These are phyloP conservation scores for Phytopythium helicoides DNA, from an alignment of 352 stramenopile genomes.

Conservation along the genomic window DNA sequence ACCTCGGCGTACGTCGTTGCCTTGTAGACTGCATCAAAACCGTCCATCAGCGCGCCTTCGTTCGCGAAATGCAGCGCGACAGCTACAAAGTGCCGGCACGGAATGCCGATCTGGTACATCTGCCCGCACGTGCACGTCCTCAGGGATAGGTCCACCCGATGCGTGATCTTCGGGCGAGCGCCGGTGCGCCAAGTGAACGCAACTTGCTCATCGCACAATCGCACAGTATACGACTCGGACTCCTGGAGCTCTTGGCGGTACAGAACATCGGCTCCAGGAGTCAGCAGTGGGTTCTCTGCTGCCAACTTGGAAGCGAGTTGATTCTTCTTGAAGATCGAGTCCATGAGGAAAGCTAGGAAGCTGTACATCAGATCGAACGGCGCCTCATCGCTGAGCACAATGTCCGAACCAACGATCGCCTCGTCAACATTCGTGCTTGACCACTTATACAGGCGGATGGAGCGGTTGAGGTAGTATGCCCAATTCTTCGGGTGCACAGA, in stretches of 20 bases:
- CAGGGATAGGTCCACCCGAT: constrained; percentile 55
- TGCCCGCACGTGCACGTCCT: constrained; percentile 63
- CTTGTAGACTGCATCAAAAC: constrained; percentile 78
- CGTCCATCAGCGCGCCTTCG: constrained; percentile 50
- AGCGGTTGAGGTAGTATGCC: constrained; percentile 63
- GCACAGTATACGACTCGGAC: constrained; percentile 54
- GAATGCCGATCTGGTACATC: constrained; percentile 73
- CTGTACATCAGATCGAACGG: constrained; percentile 81
- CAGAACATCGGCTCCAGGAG: constrained; percentile 54
- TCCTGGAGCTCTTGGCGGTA: constrained; percentile 64
- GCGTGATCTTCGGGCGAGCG: constrained; percentile 64
- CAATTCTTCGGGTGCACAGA: constrained; percentile 65
- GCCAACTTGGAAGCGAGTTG: constrained; percentile 58
- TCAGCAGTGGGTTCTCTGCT: constrained; percentile 42
- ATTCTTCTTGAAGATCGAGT: constrained; percentile 69
- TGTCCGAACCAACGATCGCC: constrained; percentile 51
- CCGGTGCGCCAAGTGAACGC: constrained; percentile 71
- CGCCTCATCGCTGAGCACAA: constrained; percentile 64
- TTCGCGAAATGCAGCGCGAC: constrained; percentile 58
- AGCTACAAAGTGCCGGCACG: constrained; percentile 78
- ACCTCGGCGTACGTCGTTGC: constrained; percentile 49
- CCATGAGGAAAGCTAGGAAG: constrained; percentile 80
- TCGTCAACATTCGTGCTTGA: constrained; percentile 57
- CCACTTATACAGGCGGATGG: constrained; percentile 65
- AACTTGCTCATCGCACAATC: constrained; percentile 64